Base-by-base conservation (phyloP, 2,329 filamentous ascomycete genomes). In the Trichoderma cornu-damae region DNA sequence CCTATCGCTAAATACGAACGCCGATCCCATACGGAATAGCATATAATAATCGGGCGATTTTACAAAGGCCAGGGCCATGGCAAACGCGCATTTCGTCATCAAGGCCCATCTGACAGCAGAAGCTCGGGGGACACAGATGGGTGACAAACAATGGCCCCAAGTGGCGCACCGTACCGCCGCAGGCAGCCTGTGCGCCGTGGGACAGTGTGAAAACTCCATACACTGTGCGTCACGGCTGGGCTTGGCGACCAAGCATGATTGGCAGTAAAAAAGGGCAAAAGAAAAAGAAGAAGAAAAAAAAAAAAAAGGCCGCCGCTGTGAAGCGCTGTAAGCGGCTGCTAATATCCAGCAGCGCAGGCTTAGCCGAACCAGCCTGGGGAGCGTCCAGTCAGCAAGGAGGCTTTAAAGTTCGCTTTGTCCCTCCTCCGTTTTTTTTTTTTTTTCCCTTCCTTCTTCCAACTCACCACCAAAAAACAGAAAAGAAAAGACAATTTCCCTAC, bases 171-270 rank as follows among this genome's bases (percentile, higher is more conserved):
- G 53, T 57, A 2, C n/a, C 4, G 26, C n/a, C n/a, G 7, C 28
- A 32, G n/a, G 14, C 44, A 49, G 34, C 8, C n/a, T 24, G 44
- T 49, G 53, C 32, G 7, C 8, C 12, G 11, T 12, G 16, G 40
- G 24, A 57, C 53, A 57, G 53, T 57, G 53, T 42, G 43, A 26
- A 16, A 9, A 14, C 16, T 6, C 44, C 32, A 14, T 18, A 32
- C 7, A 22, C 34, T n/a, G 53, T 40, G 53, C 46, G 22, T 40
- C 52, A 38, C 44, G 37, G 34, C 26, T 57, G 53, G 53, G 37
- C 54, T 57, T 51, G 38, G 47, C 54, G 30, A 40, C 38, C 54
- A 28, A 37, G 38, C n/a, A 44, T 57, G 47, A 57, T 57, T 57
- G 54, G 54, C 46, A 57, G 26, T 37, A 16, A 24, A 30, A 28